Evolutionary conservation across 148 eudicot genomes (phyloP).

Genomic region (Limonium bicolor): DNA sequence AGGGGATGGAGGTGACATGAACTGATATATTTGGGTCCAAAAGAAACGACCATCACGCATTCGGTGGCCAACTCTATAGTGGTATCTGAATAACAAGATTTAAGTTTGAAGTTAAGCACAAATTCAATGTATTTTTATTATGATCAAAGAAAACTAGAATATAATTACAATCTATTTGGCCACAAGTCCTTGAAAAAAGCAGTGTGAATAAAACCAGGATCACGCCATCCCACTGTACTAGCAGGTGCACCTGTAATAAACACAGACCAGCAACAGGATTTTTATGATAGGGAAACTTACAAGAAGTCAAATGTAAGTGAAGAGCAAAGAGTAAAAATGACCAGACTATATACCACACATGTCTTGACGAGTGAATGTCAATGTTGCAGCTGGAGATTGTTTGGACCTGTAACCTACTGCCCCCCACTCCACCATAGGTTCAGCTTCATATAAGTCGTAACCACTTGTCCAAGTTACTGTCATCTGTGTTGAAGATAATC

Average conservation of each 20-base stretch:
- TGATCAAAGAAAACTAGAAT: neutral
- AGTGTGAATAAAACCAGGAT: slow-evolving; percentile 87
- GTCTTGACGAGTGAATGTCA: slow-evolving; percentile 46
- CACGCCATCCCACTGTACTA: slow-evolving; percentile 91
- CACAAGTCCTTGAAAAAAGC: slow-evolving; percentile 78
- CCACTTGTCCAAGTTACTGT: slow-evolving; percentile 97
- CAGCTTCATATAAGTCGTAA: slow-evolving; percentile 59
- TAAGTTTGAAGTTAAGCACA: no score
- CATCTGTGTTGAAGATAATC: slow-evolving; percentile 29
- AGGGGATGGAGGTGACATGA: slow-evolving; percentile 67
- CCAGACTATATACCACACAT: slow-evolving; percentile 49
- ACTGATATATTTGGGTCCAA: slow-evolving; percentile 60
- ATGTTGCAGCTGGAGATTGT: slow-evolving; percentile 61
- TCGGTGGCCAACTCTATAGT: slow-evolving; percentile 61
- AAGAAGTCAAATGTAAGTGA: neutral
- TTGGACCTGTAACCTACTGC: slow-evolving; percentile 9
- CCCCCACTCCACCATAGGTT: slow-evolving; percentile 70
- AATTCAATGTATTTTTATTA: no score
- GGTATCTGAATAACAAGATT: slow-evolving; percentile 29
- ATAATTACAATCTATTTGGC: slow-evolving; percentile 48
- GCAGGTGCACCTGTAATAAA: slow-evolving; percentile 71
- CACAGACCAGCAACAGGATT: neutral
- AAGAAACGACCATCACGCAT: slow-evolving; percentile 42
- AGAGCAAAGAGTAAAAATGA: neutral
- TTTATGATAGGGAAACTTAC: neutral